Evolutionary conservation across 495 filamentous ascomycete genomes (phyloP), one percentile per base, ranked within the genome.

Genomic region (Halenospora varia): DNA sequence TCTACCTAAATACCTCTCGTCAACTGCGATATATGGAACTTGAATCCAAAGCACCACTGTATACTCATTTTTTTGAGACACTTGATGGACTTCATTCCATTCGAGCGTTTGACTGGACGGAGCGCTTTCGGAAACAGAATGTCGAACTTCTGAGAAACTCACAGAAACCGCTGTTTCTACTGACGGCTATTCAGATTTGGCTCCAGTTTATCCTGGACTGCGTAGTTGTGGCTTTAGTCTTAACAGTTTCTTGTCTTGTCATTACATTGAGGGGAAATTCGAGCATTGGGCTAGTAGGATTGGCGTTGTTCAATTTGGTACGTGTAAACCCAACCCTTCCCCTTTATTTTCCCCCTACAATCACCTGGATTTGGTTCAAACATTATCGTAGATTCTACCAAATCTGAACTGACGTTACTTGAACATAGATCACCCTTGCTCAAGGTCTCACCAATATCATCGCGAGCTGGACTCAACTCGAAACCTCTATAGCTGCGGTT

Each of bases 21-120:
- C 82, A 85, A 55, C 53, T 86, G 1, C 76, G 83, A n/a, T 57
- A 85, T 0, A 64, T 86, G 3, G 82, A 84, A 51, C 75, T 81
- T 1, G 76, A 83, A 57, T 62, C 70, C 8, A 81, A 78, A 57
- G 68, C 73, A 2, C 70, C 69, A 2, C 62, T 78, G 0, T 72
- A 71, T 47, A 67, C 73, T 3, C 67, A 75, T 58, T 75, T 77
- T 55, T 63, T 75, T 17, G 71, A 76, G 55, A 71, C 69, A 0
- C 48, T 74, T 17, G 56, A 60, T 15, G 74, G 73, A 3, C 59
- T 73, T 8, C 56, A 64, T 42, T 75, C 73, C 22, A 67, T 76
- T 25, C 63, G 75, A 3, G 73, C 75, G 13, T 75, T 75, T 53
- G 68, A 61, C 22, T 75, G 72, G 70, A 48, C 24, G 10, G 56